These are phyloP conservation scores for Ceratocystis diversiconidia DNA, from an alignment of 2,329 filamentous ascomycete species.

Conservation along the genomic window DNA sequence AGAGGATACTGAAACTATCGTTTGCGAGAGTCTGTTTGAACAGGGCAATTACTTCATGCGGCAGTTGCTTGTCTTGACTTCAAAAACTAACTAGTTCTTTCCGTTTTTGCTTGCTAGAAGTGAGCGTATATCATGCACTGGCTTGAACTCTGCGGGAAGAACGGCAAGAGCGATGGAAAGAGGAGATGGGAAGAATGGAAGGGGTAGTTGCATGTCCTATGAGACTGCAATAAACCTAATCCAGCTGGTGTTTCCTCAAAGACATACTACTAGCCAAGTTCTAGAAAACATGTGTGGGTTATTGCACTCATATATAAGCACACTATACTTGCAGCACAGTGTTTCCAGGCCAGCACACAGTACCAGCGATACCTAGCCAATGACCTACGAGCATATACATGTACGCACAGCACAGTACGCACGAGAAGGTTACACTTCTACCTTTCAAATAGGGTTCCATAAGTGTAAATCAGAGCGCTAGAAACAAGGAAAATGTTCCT, in stretches of 20 bases:
- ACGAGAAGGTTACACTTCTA: background rate
- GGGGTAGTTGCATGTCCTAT: background rate
- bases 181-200: background rate
- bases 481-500: conserved; percentile 5
- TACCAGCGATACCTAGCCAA: background rate
- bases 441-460: background rate
- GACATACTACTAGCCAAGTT: background rate
- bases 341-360: background rate
- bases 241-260: background rate
- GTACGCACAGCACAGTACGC: too few species aligned
- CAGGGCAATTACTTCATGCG: background rate
- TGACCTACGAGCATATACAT: background rate
- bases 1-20: background rate
- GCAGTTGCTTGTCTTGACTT: background rate
- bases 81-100: background rate
- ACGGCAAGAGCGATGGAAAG: background rate
- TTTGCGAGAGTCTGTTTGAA: background rate
- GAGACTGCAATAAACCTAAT: background rate
- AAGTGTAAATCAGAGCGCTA: background rate
- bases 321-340: background rate
- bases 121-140: background rate
- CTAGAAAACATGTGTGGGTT: background rate
- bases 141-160: background rate
- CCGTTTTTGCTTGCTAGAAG: background rate
- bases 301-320: background rate